A percentile compares a stretch with the other conserved stretches of the same genome.
phyloP scores from a whole-genome alignment of 768 basidiomycete genomes.

The Pulveroboletus ravenelii region DNA sequence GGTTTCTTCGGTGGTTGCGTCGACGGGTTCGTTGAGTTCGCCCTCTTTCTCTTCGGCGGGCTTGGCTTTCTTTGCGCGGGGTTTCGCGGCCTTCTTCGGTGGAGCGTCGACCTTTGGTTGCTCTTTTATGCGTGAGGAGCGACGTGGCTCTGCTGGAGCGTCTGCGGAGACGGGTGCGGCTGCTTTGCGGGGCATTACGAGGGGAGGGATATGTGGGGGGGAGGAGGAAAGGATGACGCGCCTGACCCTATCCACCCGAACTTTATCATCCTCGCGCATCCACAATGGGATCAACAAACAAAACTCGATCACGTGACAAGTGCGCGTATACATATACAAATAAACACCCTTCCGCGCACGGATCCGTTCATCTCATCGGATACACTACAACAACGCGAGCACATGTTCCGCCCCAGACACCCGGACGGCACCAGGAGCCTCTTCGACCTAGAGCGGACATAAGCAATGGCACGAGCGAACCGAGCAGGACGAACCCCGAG shows the following conservation, averaged over 20 bases:
- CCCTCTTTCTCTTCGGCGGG: slow-evolving; percentile 42
- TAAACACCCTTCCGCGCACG: slow-evolving; percentile 18
- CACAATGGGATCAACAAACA: slow-evolving; percentile 31
- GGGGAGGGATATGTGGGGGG: slow-evolving; percentile 9
- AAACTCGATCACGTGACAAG: slow-evolving; percentile 30
- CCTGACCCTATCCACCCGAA: slow-evolving; percentile 28
- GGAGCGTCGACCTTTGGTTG: slow-evolving; percentile 50
- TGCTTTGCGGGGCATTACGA: slow-evolving; percentile 69
- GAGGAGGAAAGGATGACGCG: slow-evolving; percentile 27
- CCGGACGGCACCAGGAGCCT: not conserved
- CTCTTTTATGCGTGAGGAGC: slow-evolving; percentile 72
- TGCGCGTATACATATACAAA: slow-evolving; percentile 33
- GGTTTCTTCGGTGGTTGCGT: slow-evolving; percentile 28
- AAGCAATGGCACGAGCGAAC: not conserved
- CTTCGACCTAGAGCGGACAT: slow-evolving; percentile 11
- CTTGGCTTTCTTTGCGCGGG: slow-evolving; percentile 46
- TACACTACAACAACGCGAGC: slow-evolving; percentile 7
- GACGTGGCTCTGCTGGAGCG: slow-evolving; percentile 48
- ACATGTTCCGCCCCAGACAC: slow-evolving; percentile 14
- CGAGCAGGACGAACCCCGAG: slow-evolving; percentile 42
- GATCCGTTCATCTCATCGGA: no score
- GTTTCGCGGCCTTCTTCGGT: slow-evolving; percentile 62
- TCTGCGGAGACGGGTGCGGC: slow-evolving; percentile 41
- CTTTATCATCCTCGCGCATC: slow-evolving; percentile 28
- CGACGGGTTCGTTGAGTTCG: slow-evolving; percentile 34